phyloP scores from a whole-genome alignment of 2,329 filamentous ascomycete species.

The Zymoseptoria ardabiliae region DNA sequence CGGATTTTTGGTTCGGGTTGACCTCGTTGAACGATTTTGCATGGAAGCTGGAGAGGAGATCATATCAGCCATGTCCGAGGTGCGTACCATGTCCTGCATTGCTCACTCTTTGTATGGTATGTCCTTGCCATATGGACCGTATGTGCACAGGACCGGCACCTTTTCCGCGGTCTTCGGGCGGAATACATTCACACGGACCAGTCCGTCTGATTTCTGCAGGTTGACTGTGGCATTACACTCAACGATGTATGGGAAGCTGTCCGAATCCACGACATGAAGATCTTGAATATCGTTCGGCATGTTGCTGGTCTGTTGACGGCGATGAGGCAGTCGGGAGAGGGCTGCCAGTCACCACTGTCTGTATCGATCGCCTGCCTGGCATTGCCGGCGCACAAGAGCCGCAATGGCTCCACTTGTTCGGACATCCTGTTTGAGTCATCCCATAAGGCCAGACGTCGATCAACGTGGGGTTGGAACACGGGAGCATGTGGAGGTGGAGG shows the following conservation, averaged over 20 bases:
- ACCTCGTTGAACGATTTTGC: slow-evolving; percentile 41
- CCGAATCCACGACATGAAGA: slow-evolving; percentile 26
- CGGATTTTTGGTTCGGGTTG: slow-evolving; percentile 32
- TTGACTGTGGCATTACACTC: slow-evolving; percentile 28
- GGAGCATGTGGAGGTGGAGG: too few relatives aligned
- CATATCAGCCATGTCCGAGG: too few relatives aligned
- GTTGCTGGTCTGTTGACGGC: background rate
- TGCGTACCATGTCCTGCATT: too few relatives aligned
- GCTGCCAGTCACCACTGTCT: too few relatives aligned
- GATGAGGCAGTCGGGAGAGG: too few relatives aligned
- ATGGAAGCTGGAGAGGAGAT: slow-evolving; percentile 36
- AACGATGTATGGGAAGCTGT: slow-evolving; percentile 27
- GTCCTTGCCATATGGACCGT: slow-evolving; percentile 68
- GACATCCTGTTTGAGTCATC: too few relatives aligned
- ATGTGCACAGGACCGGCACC: slow-evolving; percentile 60
- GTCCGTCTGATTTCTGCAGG: slow-evolving; percentile 24
- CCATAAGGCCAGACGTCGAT: too few relatives aligned
- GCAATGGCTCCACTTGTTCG: too few relatives aligned
- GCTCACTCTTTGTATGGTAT: slow-evolving; percentile 46
- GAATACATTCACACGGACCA: slow-evolving; percentile 30
- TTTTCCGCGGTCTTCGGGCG: slow-evolving; percentile 28
- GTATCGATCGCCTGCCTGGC: too few relatives aligned
- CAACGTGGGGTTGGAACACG: too few relatives aligned
- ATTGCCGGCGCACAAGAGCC: too few relatives aligned
- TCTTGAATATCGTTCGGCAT: slow-evolving; percentile 30